Percentiles rank a stretch among this genome's conserved stretches.
Evolutionary conservation across 1,284 basidiomycete species (phyloP).

Genomic region (Puccinia brachypodii): DNA sequence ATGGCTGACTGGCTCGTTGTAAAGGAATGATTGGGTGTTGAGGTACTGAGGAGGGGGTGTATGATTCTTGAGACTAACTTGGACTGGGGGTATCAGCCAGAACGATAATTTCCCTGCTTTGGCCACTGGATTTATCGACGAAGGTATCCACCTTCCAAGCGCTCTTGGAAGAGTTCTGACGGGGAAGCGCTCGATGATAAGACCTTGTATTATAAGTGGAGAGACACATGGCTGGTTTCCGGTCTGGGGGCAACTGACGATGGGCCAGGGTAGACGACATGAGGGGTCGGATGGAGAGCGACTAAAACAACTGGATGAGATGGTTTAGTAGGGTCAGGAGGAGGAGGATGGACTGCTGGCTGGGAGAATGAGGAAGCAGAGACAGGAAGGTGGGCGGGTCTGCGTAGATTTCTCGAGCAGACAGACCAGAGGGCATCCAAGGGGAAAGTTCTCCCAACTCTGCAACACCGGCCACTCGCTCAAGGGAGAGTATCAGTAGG

Average conservation of each 20-base stretch:
- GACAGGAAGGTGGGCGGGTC: neutral
- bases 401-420: too few species aligned
- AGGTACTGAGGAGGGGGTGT: neutral
- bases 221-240: constrained; percentile 23
- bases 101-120: constrained; percentile 43
- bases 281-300: neutral
- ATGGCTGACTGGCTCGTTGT: neutral
- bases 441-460: too few species aligned
- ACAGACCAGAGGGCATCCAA: neutral
- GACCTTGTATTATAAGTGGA: constrained; percentile 27
- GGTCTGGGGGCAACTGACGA: constrained; percentile 25
- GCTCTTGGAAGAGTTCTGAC: constrained; percentile 9
- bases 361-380: neutral
- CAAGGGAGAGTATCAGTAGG: neutral
- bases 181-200: constrained; percentile 17
- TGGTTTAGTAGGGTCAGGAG: neutral
- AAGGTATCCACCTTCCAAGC: constrained; percentile 48
- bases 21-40: neutral
- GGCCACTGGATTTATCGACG: constrained; percentile 37
- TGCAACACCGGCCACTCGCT: too few species aligned
- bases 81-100: constrained; percentile 45
- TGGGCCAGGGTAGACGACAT: constrained; percentile 42
- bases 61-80: constrained; percentile 16
- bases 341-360: neutral
- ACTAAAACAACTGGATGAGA: neutral